Evolutionary conservation across 768 basidiomycete species (phyloP).

Genomic region (Erythrobasidium yunnanense): DNA sequence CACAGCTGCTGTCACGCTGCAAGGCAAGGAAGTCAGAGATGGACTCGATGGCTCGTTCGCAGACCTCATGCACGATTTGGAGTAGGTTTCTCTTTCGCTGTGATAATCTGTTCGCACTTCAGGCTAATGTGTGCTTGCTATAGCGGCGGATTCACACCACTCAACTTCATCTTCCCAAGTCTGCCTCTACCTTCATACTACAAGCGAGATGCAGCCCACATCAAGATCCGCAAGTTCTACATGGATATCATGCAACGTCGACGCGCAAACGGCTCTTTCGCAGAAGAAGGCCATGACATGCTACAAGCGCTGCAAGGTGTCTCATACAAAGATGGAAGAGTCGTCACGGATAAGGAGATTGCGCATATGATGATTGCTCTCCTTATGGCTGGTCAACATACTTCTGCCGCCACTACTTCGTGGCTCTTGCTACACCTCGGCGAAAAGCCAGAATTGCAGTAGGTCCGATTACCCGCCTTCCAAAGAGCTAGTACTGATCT

Average conservation of each 20-base stretch:
- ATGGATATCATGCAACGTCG: constrained; percentile 67
- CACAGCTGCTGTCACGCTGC: constrained; percentile 84
- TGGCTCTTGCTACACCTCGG: constrained; percentile 87
- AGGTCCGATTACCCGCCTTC: neutral
- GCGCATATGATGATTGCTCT: constrained; percentile 98
- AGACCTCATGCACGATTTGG: constrained; percentile 70
- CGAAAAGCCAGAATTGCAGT: constrained; percentile 47
- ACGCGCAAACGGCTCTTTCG: constrained; percentile 48
- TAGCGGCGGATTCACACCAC: constrained; percentile 13
- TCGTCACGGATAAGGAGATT: constrained; percentile 75
- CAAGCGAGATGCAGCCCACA: constrained; percentile 75
- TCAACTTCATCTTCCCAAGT: constrained; percentile 85
- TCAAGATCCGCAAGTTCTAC: constrained; percentile 89
- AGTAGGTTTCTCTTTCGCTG: constrained; percentile 49
- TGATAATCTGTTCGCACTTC: no score
- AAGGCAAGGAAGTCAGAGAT: constrained; percentile 77
- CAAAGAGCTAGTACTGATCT: neutral
- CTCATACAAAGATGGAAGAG: constrained; percentile 67
- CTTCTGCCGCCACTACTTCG: constrained; percentile 78
- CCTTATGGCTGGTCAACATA: constrained; percentile 99
- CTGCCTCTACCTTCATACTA: constrained; percentile 83
- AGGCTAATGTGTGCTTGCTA: neutral
- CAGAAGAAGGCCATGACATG: constrained; percentile 75
- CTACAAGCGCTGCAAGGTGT: constrained; percentile 74
- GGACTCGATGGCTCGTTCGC: constrained; percentile 74